phyloP scores from a whole-genome alignment of 306 rosid genomes.

The Glycine soja region DNA sequence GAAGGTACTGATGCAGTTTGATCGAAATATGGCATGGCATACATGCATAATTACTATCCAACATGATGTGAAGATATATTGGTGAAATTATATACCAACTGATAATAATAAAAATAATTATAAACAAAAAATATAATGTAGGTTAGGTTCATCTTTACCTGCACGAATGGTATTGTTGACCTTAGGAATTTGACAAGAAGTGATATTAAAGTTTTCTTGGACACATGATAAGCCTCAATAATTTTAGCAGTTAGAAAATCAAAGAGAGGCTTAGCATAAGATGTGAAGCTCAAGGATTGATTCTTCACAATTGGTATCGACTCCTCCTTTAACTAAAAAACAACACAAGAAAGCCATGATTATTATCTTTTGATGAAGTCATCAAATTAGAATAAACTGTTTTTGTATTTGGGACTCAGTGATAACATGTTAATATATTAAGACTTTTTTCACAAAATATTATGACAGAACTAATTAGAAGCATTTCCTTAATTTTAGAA shows the following conservation, averaged over 20 bases:
- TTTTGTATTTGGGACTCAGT: neutral
- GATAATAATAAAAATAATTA: neutral
- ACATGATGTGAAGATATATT: neutral
- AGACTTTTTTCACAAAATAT: no score
- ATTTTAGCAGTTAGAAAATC: neutral
- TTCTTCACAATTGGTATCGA: neutral
- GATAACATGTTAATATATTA: neutral
- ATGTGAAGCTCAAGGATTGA: neutral
- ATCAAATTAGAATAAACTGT: neutral
- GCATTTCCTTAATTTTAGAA: no score
- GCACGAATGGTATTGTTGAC: neutral
- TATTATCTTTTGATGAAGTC: neutral
- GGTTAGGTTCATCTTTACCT: neutral
- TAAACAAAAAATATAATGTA: neutral
- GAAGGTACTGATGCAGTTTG: neutral
- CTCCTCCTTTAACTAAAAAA: neutral
- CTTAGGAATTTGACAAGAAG: slow-evolving; percentile 2
- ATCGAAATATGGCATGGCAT: slow-evolving; percentile 35
- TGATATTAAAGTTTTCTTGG: neutral
- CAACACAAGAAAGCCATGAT: neutral
- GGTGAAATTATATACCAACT: neutral
- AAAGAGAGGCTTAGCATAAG: neutral
- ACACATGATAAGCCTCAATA: neutral
- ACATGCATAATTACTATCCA: slow-evolving; percentile 50
- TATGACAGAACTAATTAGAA: no score